phyloP scores from a whole-genome alignment of 208 protist genomes.

The Vickermania ingenoplastis region DNA sequence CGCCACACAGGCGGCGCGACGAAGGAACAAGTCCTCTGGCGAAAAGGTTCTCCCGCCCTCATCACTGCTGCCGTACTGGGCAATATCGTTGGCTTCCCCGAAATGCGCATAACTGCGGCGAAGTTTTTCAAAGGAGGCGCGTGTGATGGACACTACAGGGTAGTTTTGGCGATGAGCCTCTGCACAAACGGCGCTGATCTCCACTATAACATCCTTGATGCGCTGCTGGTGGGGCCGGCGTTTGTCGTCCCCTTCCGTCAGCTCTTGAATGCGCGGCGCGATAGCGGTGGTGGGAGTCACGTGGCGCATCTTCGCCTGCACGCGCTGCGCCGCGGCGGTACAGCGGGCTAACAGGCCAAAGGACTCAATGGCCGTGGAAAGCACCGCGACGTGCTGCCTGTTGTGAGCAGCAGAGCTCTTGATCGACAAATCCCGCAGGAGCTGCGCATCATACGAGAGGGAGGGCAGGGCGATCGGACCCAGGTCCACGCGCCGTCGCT shows the following conservation, averaged over 20 bases:
- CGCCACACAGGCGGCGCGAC: constrained; percentile 53
- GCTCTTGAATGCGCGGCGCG: constrained; percentile 19
- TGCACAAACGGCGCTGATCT: background rate
- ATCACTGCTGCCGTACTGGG: constrained; percentile 15
- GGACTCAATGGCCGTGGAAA: constrained; percentile 23
- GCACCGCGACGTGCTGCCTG: constrained; percentile 15
- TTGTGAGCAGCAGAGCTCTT: constrained; percentile 52
- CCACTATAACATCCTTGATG: constrained; percentile 12
- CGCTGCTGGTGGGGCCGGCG: constrained; percentile 34
- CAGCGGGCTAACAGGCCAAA: constrained; percentile 56
- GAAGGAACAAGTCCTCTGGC: constrained; percentile 17
- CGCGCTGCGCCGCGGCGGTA: constrained; percentile 20
- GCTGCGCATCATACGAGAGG: constrained; percentile 66
- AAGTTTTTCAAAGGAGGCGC: constrained; percentile 60
- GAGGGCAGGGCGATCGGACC: constrained; percentile 1
- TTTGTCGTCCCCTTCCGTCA: constrained; percentile 29
- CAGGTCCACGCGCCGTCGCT: no score
- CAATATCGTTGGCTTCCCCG: constrained; percentile 12
- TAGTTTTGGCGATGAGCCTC: constrained; percentile 8
- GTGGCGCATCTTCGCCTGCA: constrained; percentile 22
- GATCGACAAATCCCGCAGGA: constrained; percentile 69
- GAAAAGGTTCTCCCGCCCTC: constrained; percentile 3
- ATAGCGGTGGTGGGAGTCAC: constrained; percentile 16
- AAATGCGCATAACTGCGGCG: constrained; percentile 42
- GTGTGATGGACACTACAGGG: constrained; percentile 54